phyloP scores from a whole-genome alignment of 1,284 basidiomycete species.

The Chalciporus sp. region DNA sequence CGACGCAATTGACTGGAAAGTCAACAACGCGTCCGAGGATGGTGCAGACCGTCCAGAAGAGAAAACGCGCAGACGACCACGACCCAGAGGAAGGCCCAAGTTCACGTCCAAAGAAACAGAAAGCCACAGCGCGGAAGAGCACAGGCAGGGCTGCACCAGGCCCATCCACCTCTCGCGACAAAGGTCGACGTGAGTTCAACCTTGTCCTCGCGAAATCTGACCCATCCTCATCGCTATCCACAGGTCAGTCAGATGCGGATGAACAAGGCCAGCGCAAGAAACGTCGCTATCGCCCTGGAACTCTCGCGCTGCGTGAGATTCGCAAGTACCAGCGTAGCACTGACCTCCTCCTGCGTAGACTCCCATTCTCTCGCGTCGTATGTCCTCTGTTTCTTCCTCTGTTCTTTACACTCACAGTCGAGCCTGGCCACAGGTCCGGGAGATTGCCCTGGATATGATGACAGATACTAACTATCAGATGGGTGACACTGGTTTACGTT shows the following conservation, averaged over 20 bases:
- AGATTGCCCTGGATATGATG: constrained; percentile 87
- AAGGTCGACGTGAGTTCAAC: constrained; percentile 24
- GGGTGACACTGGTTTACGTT: constrained; percentile 70
- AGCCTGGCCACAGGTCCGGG: constrained; percentile 70
- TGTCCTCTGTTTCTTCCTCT: constrained; percentile 34
- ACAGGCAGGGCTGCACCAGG: constrained; percentile 60
- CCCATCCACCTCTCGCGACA: constrained; percentile 30
- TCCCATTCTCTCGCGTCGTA: constrained; percentile 92
- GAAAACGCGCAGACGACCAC: constrained; percentile 41
- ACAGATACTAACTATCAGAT: constrained; percentile 69
- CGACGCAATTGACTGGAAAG: background rate
- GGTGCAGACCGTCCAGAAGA: constrained; percentile 53
- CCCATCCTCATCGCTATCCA: constrained; percentile 8
- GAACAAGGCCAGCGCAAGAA: constrained; percentile 46
- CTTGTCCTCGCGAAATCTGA: background rate
- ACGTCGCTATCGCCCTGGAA: constrained; percentile 80
- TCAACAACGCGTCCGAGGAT: constrained; percentile 33
- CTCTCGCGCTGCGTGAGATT: constrained; percentile 88
- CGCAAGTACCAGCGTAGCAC: constrained; percentile 93
- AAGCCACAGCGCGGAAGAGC: constrained; percentile 73
- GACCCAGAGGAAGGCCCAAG: constrained; percentile 43
- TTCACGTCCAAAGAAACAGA: constrained; percentile 50
- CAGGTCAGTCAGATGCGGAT: constrained; percentile 30
- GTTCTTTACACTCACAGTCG: constrained; percentile 1
- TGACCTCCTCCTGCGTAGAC: constrained; percentile 82